Percentiles rank a stretch among this genome's conserved stretches.
phyloP scores from a whole-genome alignment of 768 basidiomycete species.

The Leccinum subtestaceum region DNA sequence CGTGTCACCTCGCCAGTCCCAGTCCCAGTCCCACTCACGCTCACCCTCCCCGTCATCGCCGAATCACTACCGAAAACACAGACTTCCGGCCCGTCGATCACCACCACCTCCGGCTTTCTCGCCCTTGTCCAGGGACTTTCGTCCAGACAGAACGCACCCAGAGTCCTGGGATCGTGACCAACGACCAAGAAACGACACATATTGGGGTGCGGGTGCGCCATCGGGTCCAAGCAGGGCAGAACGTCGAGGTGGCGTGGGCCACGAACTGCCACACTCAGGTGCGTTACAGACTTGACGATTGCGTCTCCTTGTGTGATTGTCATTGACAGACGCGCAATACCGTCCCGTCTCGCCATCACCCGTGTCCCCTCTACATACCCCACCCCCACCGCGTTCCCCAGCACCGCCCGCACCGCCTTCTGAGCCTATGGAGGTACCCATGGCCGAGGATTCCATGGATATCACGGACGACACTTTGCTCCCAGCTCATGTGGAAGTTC shows the following conservation, averaged over 20 bases:
- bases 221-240: conserved; percentile 7
- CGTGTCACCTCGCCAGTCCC: conserved; percentile 24
- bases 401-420: conserved; percentile 32
- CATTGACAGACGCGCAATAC: conserved; percentile 16
- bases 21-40: conserved; percentile 39
- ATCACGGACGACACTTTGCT: conserved; percentile 35
- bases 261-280: conserved; percentile 13
- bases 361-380: conserved; percentile 22
- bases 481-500: conserved; percentile 36
- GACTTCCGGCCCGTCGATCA: conserved; percentile 38
- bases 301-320: conserved; percentile 1
- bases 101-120: conserved; percentile 37
- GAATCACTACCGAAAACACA: conserved; percentile 32
- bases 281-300: not conserved
- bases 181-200: conserved; percentile 31
- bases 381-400: conserved; percentile 24
- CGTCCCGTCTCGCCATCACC: conserved; percentile 23
- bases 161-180: conserved; percentile 36
- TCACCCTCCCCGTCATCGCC: conserved; percentile 38
- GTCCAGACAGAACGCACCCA: conserved; percentile 34
- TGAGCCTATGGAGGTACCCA: conserved; percentile 35
- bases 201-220: conserved; percentile 12
- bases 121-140: conserved; percentile 37
- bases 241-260: conserved; percentile 4
- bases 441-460: conserved; percentile 3